phyloP scores from a whole-genome alignment of 768 basidiomycete genomes.

The Lactifluus rugatus region DNA sequence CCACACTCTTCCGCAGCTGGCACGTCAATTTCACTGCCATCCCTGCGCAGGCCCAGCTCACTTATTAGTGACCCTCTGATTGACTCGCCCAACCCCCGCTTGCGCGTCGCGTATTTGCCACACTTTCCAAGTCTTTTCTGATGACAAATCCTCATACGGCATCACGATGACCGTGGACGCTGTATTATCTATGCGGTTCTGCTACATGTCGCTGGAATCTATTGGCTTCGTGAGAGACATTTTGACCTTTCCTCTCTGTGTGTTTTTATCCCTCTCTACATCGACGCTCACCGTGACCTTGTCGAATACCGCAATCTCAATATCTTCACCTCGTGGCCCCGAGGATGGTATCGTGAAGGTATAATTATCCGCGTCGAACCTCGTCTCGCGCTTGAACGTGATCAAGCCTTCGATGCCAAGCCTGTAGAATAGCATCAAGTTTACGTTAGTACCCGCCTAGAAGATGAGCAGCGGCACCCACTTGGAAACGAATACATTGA shows the following conservation, averaged over 20 bases:
- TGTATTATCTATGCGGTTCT: not conserved
- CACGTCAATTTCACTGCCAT: too few relatives aligned
- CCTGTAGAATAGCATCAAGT: slow-evolving; percentile 31
- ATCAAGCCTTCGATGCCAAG: slow-evolving; percentile 92
- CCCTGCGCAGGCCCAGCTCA: too few relatives aligned
- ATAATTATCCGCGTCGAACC: slow-evolving; percentile 89
- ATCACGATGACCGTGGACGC: too few relatives aligned
- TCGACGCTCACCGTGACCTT: slow-evolving; percentile 84
- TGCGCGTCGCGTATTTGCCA: too few relatives aligned
- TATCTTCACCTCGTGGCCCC: slow-evolving; percentile 28
- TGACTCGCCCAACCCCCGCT: not conserved
- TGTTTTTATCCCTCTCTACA: slow-evolving; percentile 92
- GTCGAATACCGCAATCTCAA: slow-evolving; percentile 82
- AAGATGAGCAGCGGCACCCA: slow-evolving; percentile 33
- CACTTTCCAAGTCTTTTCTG: not conserved
- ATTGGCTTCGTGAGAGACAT: slow-evolving; percentile 67
- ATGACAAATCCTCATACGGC: not conserved
- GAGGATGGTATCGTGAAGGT: slow-evolving; percentile 57
- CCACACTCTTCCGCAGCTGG: not conserved
- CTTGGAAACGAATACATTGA: slow-evolving; percentile 95
- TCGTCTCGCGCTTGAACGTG: slow-evolving; percentile 82
- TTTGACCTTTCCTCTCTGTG: slow-evolving; percentile 81
- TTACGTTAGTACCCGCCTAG: not conserved
- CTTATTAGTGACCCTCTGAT: too few relatives aligned
- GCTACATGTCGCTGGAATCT: slow-evolving; percentile 39